These are phyloP conservation scores for Euphorbia celastroides DNA, from an alignment of 441 rosid species.

Conservation along the genomic window DNA sequence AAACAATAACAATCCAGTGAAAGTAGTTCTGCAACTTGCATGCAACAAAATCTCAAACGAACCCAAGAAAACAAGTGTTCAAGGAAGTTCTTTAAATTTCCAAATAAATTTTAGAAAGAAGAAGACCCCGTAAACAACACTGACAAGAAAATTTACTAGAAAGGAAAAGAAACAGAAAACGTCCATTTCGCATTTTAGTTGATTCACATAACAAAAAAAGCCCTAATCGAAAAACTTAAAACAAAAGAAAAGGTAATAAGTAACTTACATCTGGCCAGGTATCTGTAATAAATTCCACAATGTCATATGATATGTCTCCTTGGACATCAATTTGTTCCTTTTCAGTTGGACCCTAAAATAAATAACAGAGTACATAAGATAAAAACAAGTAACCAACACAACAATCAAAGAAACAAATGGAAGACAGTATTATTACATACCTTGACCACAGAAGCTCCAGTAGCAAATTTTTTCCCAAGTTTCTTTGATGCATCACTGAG, in stretches of 20 bases:
- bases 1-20: too few relatives aligned
- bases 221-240: background rate
- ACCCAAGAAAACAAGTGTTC: background rate
- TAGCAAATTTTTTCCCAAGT: conserved; percentile 93
- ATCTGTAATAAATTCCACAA: conserved; percentile 77
- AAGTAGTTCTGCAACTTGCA: background rate
- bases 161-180: background rate
- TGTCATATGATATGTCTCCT: conserved; percentile 80
- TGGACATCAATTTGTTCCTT: conserved; percentile 95
- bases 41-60: background rate
- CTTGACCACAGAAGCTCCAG: conserved; percentile 95
- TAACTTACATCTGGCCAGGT: conserved; percentile 78
- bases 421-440: conserved; percentile 23
- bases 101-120: background rate
- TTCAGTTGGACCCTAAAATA: conserved; percentile 76
- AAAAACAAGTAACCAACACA: background rate
- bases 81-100: background rate
- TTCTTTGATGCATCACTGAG: conserved; percentile 87
- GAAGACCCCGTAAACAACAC: background rate
- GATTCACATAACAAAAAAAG: background rate
- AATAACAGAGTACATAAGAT: conserved; percentile 3
- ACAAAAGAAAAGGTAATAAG: background rate
- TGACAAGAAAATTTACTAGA: background rate
- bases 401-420: background rate
- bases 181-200: background rate